Base-by-base conservation (phyloP, 106 monocot species). In the Iris macrosiphon region DNA sequence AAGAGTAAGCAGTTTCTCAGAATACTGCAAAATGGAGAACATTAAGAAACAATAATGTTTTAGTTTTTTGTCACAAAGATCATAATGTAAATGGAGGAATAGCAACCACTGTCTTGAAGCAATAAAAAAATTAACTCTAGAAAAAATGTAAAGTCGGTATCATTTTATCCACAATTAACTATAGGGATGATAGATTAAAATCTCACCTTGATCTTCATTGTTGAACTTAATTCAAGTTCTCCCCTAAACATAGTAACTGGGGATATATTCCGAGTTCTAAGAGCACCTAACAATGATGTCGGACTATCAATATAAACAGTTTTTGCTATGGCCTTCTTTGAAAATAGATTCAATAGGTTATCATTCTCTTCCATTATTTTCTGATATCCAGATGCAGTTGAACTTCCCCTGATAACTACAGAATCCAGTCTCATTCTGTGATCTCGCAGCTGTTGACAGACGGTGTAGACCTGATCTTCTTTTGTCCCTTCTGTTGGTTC, bases 221-320 rank as follows among this genome's bases (percentile, higher is more conserved):
- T 81, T 47, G 98, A 62, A 67, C 83, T 79, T 20, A 98, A 55
- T 68, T 98, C 98, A 55, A 98, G 52, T 39, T 98, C 91, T 33
- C 98, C 98, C 70, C 91, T 91, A 62, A 71, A 98, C 34, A 98
- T 63, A 47, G 98, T 98, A 33, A 90, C 96, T 34, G 91, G 77
- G 16, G 67, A 55, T 66, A 91, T 78, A 59, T 80, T 98, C 49
- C 86, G 73, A 41, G 96, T 91, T 59, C 56, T 86, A 37, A 98
- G 61, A 62, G 91, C 86, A 57, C 96, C 96, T n/a, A 90, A 43
- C 19, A 98, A 55, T 42, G 96, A 69, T 61, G 75, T 75, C 31
- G 80, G 41, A 20, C 69, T 77, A 56, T 74, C 72, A 59, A 98
- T 72, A 61, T 72, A 62, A 47, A 75, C 58, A 37, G 54, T 61